A percentile compares a stretch with the other conserved stretches of the same genome.
These are phyloP conservation scores for Aspergillus hiratsukae DNA, from an alignment of 2,329 filamentous ascomycete genomes.

Conservation along the genomic window DNA sequence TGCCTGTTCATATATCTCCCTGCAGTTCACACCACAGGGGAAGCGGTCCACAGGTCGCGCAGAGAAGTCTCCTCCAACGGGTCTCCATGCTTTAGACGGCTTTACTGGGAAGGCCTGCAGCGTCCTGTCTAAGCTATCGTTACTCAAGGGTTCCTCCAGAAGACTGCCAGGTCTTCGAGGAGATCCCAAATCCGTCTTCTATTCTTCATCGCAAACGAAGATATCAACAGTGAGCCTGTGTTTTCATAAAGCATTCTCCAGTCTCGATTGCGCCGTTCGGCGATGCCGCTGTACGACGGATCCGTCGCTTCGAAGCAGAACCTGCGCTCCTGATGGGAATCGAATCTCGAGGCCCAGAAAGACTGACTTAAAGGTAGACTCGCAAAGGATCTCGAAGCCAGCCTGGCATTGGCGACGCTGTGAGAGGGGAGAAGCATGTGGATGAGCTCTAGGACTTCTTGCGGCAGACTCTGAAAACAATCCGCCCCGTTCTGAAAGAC, in stretches of 20 bases:
- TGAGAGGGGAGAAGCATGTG: slow-evolving; percentile 8
- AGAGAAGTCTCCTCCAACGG: slow-evolving; percentile 8
- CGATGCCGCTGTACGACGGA: not conserved
- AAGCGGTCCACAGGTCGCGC: not conserved
- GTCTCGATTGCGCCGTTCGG: slow-evolving; percentile 13
- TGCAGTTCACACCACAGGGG: slow-evolving; percentile 8
- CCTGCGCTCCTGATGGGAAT: slow-evolving; percentile 11
- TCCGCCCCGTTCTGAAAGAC: slow-evolving; percentile 4
- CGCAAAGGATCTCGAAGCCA: slow-evolving; percentile 17
- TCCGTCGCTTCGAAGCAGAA: slow-evolving; percentile 13
- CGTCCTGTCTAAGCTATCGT: not conserved
- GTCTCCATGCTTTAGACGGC: slow-evolving; percentile 3
- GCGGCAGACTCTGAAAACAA: slow-evolving; percentile 13
- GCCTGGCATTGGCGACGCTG: slow-evolving; percentile 11
- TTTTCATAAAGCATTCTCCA: slow-evolving; percentile 17
- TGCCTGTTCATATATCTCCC: slow-evolving; percentile 9
- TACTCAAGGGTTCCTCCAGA: slow-evolving; percentile 2
- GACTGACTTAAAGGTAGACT: slow-evolving; percentile 13
- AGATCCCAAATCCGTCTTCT: slow-evolving; percentile 15
- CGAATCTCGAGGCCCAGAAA: slow-evolving; percentile 20
- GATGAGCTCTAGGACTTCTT: slow-evolving; percentile 17
- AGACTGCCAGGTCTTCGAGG: slow-evolving; percentile 10
- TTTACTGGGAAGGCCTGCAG: slow-evolving; percentile 1
- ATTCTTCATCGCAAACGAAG: slow-evolving; percentile 8
- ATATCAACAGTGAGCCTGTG: slow-evolving; percentile 1